Evolutionary conservation across 768 basidiomycete species (phyloP).

Genomic region (Lactarius trivialis): DNA sequence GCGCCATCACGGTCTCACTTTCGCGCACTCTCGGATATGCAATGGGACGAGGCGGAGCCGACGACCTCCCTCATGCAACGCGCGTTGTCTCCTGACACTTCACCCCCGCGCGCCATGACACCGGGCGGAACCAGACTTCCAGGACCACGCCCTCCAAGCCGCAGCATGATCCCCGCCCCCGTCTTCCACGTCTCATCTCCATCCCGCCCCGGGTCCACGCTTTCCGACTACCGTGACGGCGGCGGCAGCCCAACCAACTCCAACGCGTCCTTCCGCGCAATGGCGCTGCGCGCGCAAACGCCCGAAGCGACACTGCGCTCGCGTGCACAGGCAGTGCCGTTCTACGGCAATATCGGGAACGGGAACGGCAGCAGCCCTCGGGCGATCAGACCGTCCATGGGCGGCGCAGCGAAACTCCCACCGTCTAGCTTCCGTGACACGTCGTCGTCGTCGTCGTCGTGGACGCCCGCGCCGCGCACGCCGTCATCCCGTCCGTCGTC

Average conservation of each 20-base stretch:
- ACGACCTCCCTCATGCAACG: slow-evolving; percentile 46
- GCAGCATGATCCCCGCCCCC: slow-evolving; percentile 79
- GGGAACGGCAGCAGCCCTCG: slow-evolving; percentile 32
- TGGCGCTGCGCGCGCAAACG: slow-evolving; percentile 53
- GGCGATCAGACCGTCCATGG: slow-evolving; percentile 34
- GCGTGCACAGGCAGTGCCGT: slow-evolving; percentile 51
- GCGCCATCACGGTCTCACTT: slow-evolving; percentile 43
- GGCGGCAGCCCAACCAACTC: slow-evolving; percentile 14
- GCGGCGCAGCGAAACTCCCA: slow-evolving; percentile 47
- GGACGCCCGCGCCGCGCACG: slow-evolving; percentile 36
- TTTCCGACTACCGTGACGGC: slow-evolving; percentile 47
- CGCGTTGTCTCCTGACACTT: slow-evolving; percentile 55
- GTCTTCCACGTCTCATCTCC: slow-evolving; percentile 61
- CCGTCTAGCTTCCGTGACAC: slow-evolving; percentile 73
- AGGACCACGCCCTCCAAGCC: slow-evolving; percentile 69
- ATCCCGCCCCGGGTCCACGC: slow-evolving; percentile 63
- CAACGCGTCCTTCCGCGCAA: slow-evolving; percentile 36
- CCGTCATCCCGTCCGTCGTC: slow-evolving; percentile 58
- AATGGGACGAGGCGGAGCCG: slow-evolving; percentile 43
- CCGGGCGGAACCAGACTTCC: slow-evolving; percentile 40
- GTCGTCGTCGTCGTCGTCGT: slow-evolving; percentile 32
- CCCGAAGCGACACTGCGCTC: slow-evolving; percentile 59
- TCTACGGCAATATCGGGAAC: slow-evolving; percentile 36
- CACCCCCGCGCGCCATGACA: slow-evolving; percentile 31
- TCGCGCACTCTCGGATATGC: slow-evolving; percentile 43